phyloP scores from a whole-genome alignment of 768 basidiomycete species.

The Mycena venus region DNA sequence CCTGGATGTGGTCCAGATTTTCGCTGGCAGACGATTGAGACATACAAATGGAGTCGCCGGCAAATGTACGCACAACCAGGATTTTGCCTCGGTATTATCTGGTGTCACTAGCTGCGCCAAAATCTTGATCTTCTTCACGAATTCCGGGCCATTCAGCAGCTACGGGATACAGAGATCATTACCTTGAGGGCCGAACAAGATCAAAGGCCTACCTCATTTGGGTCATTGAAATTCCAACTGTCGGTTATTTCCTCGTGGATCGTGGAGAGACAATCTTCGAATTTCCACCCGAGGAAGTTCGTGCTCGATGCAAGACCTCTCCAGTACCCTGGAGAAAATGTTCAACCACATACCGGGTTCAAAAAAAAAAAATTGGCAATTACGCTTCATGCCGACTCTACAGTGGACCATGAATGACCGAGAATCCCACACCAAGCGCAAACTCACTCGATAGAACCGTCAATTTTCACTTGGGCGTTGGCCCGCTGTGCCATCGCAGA shows the following conservation, averaged over 20 bases:
- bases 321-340: not conserved
- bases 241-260: slow-evolving; percentile 9
- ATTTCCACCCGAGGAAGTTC: not conserved
- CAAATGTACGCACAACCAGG: slow-evolving; percentile 4
- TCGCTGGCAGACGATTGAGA: not conserved
- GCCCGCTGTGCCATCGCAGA: slow-evolving; percentile 13
- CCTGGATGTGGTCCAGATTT: not conserved
- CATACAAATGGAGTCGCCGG: not conserved
- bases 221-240: slow-evolving; percentile 18
- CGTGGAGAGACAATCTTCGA: not conserved
- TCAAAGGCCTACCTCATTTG: not conserved
- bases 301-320: slow-evolving; percentile 3
- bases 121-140: not conserved
- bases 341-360: not conserved
- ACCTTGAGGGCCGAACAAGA: not conserved
- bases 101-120: slow-evolving; percentile 10
- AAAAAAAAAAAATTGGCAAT: not conserved
- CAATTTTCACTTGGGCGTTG: not conserved
- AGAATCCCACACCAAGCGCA: not conserved
- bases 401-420: not conserved
- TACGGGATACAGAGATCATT: not conserved
- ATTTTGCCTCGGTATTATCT: not conserved
- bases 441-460: slow-evolving; percentile 4
- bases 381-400: slow-evolving; percentile 18
- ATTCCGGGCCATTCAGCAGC: not conserved